Base-by-base conservation (phyloP, 257 asterid genomes). In the Ehretia macrophylla region DNA sequence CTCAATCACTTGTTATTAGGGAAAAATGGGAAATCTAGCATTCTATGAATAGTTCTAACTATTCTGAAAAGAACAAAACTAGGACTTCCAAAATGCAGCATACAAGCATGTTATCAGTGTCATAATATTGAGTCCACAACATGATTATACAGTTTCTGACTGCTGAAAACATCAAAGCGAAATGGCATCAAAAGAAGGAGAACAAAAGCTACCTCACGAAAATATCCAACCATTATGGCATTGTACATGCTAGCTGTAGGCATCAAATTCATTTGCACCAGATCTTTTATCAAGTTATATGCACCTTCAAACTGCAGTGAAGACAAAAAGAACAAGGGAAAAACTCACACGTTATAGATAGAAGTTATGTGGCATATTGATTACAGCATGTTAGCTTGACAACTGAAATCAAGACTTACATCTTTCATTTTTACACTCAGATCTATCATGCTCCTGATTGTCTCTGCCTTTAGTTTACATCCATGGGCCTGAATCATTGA, bases 181-280 rank as follows among this genome's bases (percentile, higher is more conserved):
- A 27, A 27, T n/a, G 35, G 35, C 35, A 27, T 27, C 35, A 27
- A 27, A 27, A 27, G 35, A 6, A 27, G 35, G 35, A 27, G 35
- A n/a, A n/a, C n/a, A n/a, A n/a, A n/a, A n/a, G n/a, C 47, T 67
- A 87, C 97, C 97, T 86, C 94, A 17, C 92, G 95, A 58, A 90
- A 79, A 83, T 77, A 85, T 63, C 97, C 96, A 37, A 82, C 78
- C 82, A 86, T 77, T 75, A 93, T 69, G 60, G 71, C 56, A 54
- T 93, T 93, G 80, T 75, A 93, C 76, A 93, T 80, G 77, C 58
- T 23, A 32, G 77, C 17, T 42, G 95, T 80, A 62, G 97, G 95
- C 61, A 8, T 61, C 73, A 85, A 21, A 48, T 70, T 67, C 70
- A 74, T 67, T 22, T 63, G 71, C 63, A 63, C 65, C 63, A 85